Evolutionary conservation across 192 early-diverging fungal species (phyloP), one percentile per base, ranked within the genome.

Genomic region (Coemansia sp.): DNA sequence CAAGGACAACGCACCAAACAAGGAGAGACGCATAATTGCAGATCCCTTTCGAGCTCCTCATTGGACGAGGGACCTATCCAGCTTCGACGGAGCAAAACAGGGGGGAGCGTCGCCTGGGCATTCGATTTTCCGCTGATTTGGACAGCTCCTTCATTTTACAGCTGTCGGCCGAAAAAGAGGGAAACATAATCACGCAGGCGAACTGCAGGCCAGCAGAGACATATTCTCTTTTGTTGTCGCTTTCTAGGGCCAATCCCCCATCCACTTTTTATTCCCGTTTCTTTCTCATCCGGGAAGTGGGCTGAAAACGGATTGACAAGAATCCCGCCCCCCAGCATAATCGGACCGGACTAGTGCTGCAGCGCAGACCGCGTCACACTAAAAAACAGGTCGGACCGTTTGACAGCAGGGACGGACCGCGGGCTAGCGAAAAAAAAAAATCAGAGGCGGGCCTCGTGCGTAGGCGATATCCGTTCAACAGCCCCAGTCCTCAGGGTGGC

Each of bases 171-270:
- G 26, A 55, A 28, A 55, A 31, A 26, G 26, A 31, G 52, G 52
- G 52, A 55, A 55, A 55, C 52, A 55, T 55, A 33, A 55, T 55
- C 52, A 55, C 52, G 52, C 52, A 55, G 52, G 52, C 52, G 10
- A 28, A 28, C 52, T 55, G 52, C 52, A 55, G 52, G 52, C 25
- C 14, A 28, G 26, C 12, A 55, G 52, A 55, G 52, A 26, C 52
- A 55, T 55, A 31, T 31, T 55, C 52, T 13, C n/a, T 55, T 55
- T 55, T 55, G 52, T 55, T 55, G 52, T 50, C 11, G 25, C 14
- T 31, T 58, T 34, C 34, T 58, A 37, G 6, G 14, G 26, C 50
- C 25, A 7, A 23, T 28, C 31, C 53, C 53, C 26, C 16, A 25
- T 34, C 31, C 26, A 12, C 31, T 18, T 12, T 10, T 36, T 58